A percentile compares a stretch with the other conserved stretches of the same genome.
Evolutionary conservation across 768 basidiomycete species (phyloP).

Genomic region (Coprinopsis strossmayeri): DNA sequence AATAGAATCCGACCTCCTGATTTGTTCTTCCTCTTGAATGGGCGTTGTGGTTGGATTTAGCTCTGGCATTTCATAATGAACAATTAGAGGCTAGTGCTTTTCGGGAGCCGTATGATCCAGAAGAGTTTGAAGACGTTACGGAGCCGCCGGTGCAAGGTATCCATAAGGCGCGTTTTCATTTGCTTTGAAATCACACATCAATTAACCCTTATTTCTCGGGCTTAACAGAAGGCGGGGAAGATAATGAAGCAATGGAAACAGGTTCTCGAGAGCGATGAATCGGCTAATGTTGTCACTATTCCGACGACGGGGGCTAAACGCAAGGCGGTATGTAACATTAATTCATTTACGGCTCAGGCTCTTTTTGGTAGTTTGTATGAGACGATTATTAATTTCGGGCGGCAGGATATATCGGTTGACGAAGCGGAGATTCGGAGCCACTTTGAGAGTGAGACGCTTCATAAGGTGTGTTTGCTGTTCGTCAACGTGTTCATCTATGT

Average conservation of each 20-base stretch:
- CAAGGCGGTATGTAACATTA: conserved; percentile 50
- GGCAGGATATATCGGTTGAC: conserved; percentile 59
- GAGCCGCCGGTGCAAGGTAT: conserved; percentile 72
- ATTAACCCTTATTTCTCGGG: conserved; percentile 22
- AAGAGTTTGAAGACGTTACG: conserved; percentile 77
- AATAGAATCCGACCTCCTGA: too few species aligned
- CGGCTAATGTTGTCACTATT: conserved; percentile 45
- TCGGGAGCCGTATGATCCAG: conserved; percentile 78
- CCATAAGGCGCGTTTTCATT: conserved; percentile 60
- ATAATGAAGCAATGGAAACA: conserved; percentile 69
- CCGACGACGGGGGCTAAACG: conserved; percentile 51
- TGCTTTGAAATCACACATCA: too few species aligned
- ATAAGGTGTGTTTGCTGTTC: conserved; percentile 46
- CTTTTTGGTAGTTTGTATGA: not conserved
- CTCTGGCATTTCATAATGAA: conserved; percentile 82
- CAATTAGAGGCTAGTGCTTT: conserved; percentile 92
- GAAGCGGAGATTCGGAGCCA: conserved; percentile 70
- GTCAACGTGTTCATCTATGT: conserved; percentile 7
- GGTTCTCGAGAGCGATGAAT: conserved; percentile 53
- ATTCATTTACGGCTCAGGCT: not conserved
- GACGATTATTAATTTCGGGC: too few species aligned
- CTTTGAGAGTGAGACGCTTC: conserved; percentile 51
- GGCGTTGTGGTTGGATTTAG: conserved; percentile 39
- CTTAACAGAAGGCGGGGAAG: conserved; percentile 19
- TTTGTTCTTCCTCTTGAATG: too few species aligned